Conservation (phyloP, 2,329 filamentous ascomycete genomes). For the Talaromyces funiculosus region DNA sequence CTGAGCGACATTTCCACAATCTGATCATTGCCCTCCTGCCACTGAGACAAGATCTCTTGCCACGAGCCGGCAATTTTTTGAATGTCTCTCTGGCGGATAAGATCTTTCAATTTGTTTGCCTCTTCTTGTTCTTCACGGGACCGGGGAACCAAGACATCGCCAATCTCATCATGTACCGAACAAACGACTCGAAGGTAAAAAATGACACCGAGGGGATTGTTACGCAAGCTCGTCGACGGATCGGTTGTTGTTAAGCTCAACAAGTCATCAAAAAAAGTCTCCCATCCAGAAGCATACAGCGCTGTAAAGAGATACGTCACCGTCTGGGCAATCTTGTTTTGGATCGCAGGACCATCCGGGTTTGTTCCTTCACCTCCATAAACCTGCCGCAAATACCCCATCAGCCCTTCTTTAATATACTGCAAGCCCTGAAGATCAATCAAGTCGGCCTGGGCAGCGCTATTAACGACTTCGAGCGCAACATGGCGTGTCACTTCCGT, state of each 20-base stretch:
- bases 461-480: conserved; percentile 88
- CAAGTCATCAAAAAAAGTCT: conserved; percentile 86
- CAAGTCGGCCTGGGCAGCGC: conserved; percentile 73
- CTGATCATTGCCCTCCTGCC: conserved; percentile 62
- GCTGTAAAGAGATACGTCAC: conserved; percentile 88
- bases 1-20: conserved; percentile 84
- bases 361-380: conserved; percentile 57
- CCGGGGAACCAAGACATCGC: conserved; percentile 79
- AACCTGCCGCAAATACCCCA: conserved; percentile 71
- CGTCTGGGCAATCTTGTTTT: conserved; percentile 96
- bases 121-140: conserved; percentile 73
- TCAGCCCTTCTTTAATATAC: conserved; percentile 72
- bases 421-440: conserved; percentile 67
- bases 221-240: conserved; percentile 51
- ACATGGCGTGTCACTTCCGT: conserved; percentile 84
- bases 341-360: conserved; percentile 69
- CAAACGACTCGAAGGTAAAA: conserved; percentile 84
- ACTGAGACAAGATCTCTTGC: conserved; percentile 81
- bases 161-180: conserved; percentile 95
- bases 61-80: conserved; percentile 82
- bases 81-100: conserved; percentile 80
- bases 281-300: conserved; percentile 81
- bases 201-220: conserved; percentile 70
- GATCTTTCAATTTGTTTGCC: conserved; percentile 85
- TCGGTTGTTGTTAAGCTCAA: conserved; percentile 64